These are phyloP conservation scores for Euphorbia corollata DNA, from an alignment of 441 rosid species.

Conservation along the genomic window DNA sequence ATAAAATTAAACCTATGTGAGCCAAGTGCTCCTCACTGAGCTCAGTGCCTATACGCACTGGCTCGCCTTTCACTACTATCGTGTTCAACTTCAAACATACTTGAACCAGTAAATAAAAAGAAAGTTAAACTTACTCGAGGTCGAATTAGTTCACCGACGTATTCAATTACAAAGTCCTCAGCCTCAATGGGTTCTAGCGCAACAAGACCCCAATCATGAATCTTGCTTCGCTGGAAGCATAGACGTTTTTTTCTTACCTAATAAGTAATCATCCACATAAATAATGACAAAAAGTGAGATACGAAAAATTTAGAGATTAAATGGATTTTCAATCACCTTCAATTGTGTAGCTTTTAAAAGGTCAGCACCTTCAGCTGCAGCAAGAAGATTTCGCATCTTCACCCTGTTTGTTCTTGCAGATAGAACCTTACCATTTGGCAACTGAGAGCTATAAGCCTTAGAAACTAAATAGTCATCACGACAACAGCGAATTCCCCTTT, in stretches of 20 bases:
- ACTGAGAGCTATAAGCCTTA: conserved; percentile 42
- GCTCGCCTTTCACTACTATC: no score
- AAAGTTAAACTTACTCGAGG: conserved; percentile 53
- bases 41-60: no score
- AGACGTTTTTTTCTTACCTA: conserved; percentile 93
- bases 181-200: conserved; percentile 94
- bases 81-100: conserved; percentile 11
- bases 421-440: conserved; percentile 50
- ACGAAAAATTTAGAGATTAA: conserved; percentile 18
- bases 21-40: no score
- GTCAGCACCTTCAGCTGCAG: conserved; percentile 97
- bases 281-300: conserved; percentile 3
- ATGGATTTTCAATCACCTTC: conserved; percentile 47
- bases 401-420: conserved; percentile 97
- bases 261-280: conserved; percentile 18
- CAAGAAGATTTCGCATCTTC: conserved; percentile 94
- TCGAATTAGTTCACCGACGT: conserved; percentile 95
- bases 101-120: conserved; percentile 16
- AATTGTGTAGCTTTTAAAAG: conserved; percentile 85
- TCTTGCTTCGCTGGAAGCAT: conserved; percentile 88
- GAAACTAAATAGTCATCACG: conserved; percentile 41
- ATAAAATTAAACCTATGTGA: no score
- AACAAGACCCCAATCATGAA: conserved; percentile 99
- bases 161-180: conserved; percentile 98
- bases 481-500: conserved; percentile 52